Base-by-base conservation (phyloP, 139 green algal genomes). In the Pycnococcus provasolii region DNA sequence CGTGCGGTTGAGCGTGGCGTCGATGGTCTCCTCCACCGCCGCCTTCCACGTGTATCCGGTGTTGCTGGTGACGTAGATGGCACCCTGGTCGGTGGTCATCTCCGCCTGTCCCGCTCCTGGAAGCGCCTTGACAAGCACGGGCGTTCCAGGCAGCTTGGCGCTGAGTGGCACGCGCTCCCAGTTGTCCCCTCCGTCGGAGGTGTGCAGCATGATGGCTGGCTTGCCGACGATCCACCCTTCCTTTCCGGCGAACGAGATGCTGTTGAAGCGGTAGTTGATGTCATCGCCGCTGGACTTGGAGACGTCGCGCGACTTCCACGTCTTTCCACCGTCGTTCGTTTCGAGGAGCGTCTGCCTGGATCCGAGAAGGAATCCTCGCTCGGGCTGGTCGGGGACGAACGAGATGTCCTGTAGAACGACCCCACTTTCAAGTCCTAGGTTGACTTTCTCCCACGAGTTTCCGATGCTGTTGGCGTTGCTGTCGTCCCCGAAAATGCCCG, bases 211-310 rank as follows among this genome's bases (percentile, higher is more conserved):
- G 74, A 99, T 97, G 50, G 91, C 88, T 37, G 94, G 94, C 84
- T 97, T 97, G 74, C 94, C 94, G 46, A 97, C 86, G 63, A 99
- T 99, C 90, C 90, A 99, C 59, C 94, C 94, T 79, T 99, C 94
- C 40, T 90, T 81, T 45, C 87, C 87, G n/a, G 76, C 85, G 77
- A 99, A 99, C 54, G 68, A 86, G 64, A 99, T 91, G 68, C 81
- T 89, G 74, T 94, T 95, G 85, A 97, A 97, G 58, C 92, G 81
- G 80, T 92, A 95, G 74, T 95, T 95, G 73, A 95, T 90, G 53
- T 80, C 87, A 72, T 95, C 89, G 26, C 26, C 26, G 26, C 26
- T 26, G 26, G 26, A 26, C 26, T 26, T 26, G 26, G 26, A 26
- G 26, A 26, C 26, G 42, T 96, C 87, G 42, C 83, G 37, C 1